Evolutionary conservation across 2,329 filamentous ascomycete species (phyloP), one percentile per base, ranked within the genome.

Genomic region (Colletotrichum theobromicola): DNA sequence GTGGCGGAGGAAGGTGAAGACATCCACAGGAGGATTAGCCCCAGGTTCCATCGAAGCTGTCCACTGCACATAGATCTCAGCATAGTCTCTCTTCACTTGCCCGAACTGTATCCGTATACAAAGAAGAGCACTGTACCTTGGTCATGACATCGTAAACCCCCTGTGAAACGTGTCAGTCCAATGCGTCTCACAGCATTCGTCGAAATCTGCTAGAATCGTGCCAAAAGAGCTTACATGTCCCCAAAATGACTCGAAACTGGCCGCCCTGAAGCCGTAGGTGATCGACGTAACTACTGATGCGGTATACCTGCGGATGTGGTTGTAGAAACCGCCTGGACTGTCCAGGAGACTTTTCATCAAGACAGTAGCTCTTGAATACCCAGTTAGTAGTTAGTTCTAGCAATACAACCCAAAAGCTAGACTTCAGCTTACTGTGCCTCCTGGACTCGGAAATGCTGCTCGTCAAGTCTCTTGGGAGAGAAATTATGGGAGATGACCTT

Each of bases 401-500:
- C 35, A 7, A 42, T 18, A 42, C 16, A 42, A 42, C 18, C 35
- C 16, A 42, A 16, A 18, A 16, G 7, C 18, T 7, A 16, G 35
- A 16, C 35, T 42, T 18, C 35, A 42, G 35, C 35, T 42, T 75
- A 76, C 72, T 89, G 87, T 1, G 87, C 87, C 75, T 88, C 80
- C 62, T 84, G 81, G 4, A 88, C 64, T 2, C 77, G 72, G 7
- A 84, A 72, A 75, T 88, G 84, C 16, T 84, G 74, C 55, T 82
- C 84, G 37, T 87, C 85, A 53, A 84, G 80, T 60, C 83, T 79
- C 13, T 79, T 80, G 75, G 87, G 86, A 77, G 81, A 86, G 46
- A 87, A 81, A 55, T 83, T 78, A 62, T 85, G 82, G 67, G 87
- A 84, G n/a, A 87, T 79, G 10, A 86, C 74, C 67, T 84, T 86